Evolutionary conservation across 352 stramenopile species (phyloP).

Genomic region (Pythium guiyangense): DNA sequence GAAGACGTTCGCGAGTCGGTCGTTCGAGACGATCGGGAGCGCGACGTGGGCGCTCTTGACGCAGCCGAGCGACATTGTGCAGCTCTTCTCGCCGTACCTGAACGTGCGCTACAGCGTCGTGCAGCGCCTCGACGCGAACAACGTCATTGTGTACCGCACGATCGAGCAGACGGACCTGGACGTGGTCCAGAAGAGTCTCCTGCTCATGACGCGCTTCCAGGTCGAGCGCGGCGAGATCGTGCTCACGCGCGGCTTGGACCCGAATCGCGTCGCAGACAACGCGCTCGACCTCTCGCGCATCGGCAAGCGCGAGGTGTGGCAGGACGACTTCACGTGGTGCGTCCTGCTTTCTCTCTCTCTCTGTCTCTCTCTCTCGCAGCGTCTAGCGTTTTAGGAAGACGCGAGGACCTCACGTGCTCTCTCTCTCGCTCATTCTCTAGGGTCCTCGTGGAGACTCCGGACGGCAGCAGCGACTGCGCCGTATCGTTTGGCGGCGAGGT

Average conservation of each 20-base stretch:
- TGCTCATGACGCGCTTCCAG: conserved; percentile 42
- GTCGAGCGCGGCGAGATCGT: conserved; percentile 38
- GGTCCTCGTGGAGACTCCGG: conserved; percentile 35
- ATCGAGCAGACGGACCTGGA: conserved; percentile 36
- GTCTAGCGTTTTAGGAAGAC: not conserved
- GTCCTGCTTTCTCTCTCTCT: not conserved
- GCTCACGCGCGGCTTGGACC: conserved; percentile 28
- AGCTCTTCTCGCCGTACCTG: conserved; percentile 40
- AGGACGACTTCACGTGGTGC: conserved; percentile 37
- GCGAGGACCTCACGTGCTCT: not conserved
- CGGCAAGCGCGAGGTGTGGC: conserved; percentile 37
- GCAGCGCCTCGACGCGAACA: conserved; percentile 38
- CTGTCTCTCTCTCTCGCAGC: not conserved
- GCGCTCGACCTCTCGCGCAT: conserved; percentile 27
- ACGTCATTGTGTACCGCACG: conserved; percentile 33
- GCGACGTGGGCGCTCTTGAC: conserved; percentile 29
- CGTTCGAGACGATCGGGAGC: conserved; percentile 18
- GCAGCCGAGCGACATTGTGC: conserved; percentile 17
- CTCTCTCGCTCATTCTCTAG: conserved; percentile 12
- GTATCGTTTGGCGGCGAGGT: conserved; percentile 34
- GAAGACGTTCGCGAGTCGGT: conserved; percentile 31
- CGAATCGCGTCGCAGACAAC: conserved; percentile 30
- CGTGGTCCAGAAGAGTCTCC: conserved; percentile 34
- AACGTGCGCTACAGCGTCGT: conserved; percentile 29
- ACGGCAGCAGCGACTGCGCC: conserved; percentile 22